Conservation (phyloP, 2,329 filamentous ascomycete genomes). For the Venturia aucupariae region DNA sequence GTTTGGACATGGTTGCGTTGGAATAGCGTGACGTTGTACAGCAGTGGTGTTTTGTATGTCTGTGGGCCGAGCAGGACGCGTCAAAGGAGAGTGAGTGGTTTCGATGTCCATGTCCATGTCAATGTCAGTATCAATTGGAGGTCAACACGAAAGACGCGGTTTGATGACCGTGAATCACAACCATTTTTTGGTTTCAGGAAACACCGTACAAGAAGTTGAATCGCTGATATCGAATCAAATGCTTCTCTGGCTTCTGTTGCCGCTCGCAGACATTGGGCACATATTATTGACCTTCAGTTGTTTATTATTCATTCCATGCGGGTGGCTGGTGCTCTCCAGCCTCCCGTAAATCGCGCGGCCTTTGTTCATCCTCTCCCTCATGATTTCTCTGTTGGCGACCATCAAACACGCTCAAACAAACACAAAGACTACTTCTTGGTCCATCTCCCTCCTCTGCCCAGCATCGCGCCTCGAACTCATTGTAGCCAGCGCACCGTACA, state of each 20-base stretch:
- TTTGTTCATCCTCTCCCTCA: background rate
- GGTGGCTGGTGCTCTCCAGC: background rate
- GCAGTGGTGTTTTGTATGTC: background rate
- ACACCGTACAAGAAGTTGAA: background rate
- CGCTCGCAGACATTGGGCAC: background rate
- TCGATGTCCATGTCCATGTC: no score
- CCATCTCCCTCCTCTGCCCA: background rate
- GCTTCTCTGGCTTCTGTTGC: background rate
- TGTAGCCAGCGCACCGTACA: background rate
- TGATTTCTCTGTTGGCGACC: background rate
- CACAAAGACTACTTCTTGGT: background rate
- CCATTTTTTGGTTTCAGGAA: background rate
- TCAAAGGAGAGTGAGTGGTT: background rate
- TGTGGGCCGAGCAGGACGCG: background rate
- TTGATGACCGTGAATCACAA: background rate
- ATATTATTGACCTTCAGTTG: background rate
- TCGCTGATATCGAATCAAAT: background rate
- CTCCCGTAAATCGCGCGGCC: background rate
- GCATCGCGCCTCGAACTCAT: background rate
- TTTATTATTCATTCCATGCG: no score
- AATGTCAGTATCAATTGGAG: no score
- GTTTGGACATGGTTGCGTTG: conserved; percentile 8
- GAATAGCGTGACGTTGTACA: background rate
- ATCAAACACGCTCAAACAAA: background rate
- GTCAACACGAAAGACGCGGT: background rate